Base-by-base conservation (phyloP, 2,329 filamentous ascomycete species). In the Fusarium brevicatenulatum region DNA sequence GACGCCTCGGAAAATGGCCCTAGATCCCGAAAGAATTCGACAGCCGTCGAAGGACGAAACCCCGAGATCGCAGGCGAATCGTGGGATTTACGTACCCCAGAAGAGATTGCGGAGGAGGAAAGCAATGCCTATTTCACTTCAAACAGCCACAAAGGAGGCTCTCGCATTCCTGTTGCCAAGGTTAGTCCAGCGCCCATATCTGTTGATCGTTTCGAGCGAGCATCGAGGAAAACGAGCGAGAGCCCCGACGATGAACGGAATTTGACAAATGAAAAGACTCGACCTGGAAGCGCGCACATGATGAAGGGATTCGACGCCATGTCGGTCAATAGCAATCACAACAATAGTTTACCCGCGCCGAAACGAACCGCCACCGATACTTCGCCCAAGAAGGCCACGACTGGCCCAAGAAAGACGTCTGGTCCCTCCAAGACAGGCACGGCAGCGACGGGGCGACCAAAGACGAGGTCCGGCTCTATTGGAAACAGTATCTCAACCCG, bases 121-220 rank as follows among this genome's bases (percentile, higher is more conserved):
- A 84, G 83, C 44, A 84, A 85, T 53, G 78, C 82, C 59, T 90
- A 89, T 72, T 88, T 85, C 77, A 81, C 86, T 75, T 81, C 83
- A 78, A 88, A 82, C 82, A 88, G 76, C 73, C 84, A 80, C 78
- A 92, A 87, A 83, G 89, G 86, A 84, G 89, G 83, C 84, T 97
- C 95, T 49, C 91, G 94, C 60, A 98, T 99, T 79, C 96, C 96
- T 2, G 87, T 98, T 42, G 91, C 94, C 36, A 95, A 94, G 77
- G 85, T 89, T 19, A 97, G 94, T 79, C 92, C 93, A 5, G 88
- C 90, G 25, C 94, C 95, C 16, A 91, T 97, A 66, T 89, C 93
- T 4, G 81, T 88, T 57, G 90, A 92, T 55, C 90, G 91, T 71
- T 85, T 94, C 50, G 95, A 95, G 73, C 90, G 95, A 71, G 92